Percentiles rank a stretch among this genome's conserved stretches.
Conservation (phyloP, 805 yeast genomes). For the Monosporozyma siamensis region DNA sequence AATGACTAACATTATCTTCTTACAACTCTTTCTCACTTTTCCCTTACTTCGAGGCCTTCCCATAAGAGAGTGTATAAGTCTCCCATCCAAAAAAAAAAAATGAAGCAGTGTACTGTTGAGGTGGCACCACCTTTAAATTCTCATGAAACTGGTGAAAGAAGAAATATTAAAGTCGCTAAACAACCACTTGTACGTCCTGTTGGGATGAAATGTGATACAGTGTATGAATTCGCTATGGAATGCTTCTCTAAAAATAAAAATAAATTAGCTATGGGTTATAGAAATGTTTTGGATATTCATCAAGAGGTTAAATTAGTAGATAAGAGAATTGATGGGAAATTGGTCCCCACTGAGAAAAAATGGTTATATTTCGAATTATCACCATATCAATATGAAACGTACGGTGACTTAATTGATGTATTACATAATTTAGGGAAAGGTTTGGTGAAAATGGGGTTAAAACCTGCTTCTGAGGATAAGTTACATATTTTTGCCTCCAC, state of each 20-base stretch:
- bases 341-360: slow-evolving; percentile 61
- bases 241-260: slow-evolving; percentile 47
- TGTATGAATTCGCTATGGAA: slow-evolving; percentile 62
- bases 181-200: slow-evolving; percentile 48
- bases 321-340: slow-evolving; percentile 72
- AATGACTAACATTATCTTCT: not conserved
- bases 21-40: no score
- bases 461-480: slow-evolving; percentile 37
- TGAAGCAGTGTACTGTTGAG: slow-evolving; percentile 36
- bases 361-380: slow-evolving; percentile 82
- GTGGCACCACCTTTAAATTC: slow-evolving; percentile 58
- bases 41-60: no score
- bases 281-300: slow-evolving; percentile 66
- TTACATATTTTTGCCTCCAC: slow-evolving; percentile 85
- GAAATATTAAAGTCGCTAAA: slow-evolving; percentile 40
- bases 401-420: slow-evolving; percentile 42
- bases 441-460: slow-evolving; percentile 59
- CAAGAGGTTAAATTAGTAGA: slow-evolving; percentile 65
- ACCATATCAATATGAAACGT: slow-evolving; percentile 58
- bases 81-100: slow-evolving; percentile 3
- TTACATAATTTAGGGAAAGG: slow-evolving; percentile 63
- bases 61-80: no score
- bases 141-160: slow-evolving; percentile 78
- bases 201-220: slow-evolving; percentile 55
- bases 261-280: slow-evolving; percentile 61